phyloP scores from a whole-genome alignment of 164 flowering plant species.

The grape (Vitis vinifera) region DNA sequence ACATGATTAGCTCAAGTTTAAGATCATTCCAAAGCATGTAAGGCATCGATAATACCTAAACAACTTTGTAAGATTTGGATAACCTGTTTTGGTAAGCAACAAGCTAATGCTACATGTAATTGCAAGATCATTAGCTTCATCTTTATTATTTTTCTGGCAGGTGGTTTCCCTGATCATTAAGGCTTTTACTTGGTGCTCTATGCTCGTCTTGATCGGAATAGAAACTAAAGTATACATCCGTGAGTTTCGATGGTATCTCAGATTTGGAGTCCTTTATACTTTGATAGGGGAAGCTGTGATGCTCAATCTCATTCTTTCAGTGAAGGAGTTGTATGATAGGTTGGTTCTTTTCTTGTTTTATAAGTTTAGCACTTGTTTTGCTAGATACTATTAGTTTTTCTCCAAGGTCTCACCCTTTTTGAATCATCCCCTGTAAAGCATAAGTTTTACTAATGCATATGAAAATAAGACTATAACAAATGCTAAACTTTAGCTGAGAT shows the following conservation, averaged over 20 bases:
- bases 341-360: slow-evolving; percentile 26
- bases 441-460: too few relatives aligned
- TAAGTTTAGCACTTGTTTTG: not conserved
- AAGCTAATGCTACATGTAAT: not conserved
- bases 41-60: too few relatives aligned
- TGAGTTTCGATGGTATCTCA: slow-evolving; percentile 87
- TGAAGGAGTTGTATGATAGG: slow-evolving; percentile 54
- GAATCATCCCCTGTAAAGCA: too few relatives aligned
- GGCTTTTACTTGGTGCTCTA: slow-evolving; percentile 78
- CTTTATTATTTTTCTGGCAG: slow-evolving; percentile 34
- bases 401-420: too few relatives aligned
- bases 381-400: too few relatives aligned
- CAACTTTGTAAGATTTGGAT: too few relatives aligned
- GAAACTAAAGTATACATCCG: slow-evolving; percentile 79
- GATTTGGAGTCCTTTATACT: slow-evolving; percentile 79
- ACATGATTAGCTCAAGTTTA: too few relatives aligned
- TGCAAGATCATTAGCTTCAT: not conserved
- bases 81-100: too few relatives aligned
- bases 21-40: too few relatives aligned
- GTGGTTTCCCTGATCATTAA: slow-evolving; percentile 55
- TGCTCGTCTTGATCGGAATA: slow-evolving; percentile 64
- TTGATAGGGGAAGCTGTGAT: slow-evolving; percentile 81
- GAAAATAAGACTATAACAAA: too few relatives aligned
- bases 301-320: slow-evolving; percentile 66
- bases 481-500: too few relatives aligned